Percentiles rank a stretch among this genome's conserved stretches.
Evolutionary conservation across 345 rosid species (phyloP).

Genomic region (Arabidopsis arenosa): DNA sequence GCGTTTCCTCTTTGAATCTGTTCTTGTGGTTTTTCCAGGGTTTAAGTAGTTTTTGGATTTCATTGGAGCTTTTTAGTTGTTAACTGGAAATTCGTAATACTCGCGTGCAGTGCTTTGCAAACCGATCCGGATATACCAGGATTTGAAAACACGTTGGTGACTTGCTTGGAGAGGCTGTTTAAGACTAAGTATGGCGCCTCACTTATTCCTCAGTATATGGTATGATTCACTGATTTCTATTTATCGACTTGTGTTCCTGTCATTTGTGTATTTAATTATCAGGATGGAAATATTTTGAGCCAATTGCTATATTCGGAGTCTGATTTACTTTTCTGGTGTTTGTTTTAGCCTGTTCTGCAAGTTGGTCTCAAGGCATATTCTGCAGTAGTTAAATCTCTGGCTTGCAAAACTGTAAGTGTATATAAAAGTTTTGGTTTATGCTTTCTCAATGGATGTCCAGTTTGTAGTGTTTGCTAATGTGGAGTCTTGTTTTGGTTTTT

Average conservation of each 20-base stretch:
- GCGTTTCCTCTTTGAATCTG: not conserved
- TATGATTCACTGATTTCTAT: conserved; percentile 34
- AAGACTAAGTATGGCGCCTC: conserved; percentile 78
- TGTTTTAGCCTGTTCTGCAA: conserved; percentile 67
- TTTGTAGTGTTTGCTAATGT: conserved; percentile 23
- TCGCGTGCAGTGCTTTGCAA: conserved; percentile 68
- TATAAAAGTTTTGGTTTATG: not conserved
- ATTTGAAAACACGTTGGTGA: conserved; percentile 56
- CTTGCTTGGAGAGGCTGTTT: conserved; percentile 76
- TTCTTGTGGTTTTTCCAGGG: not conserved
- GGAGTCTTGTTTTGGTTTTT: conserved; percentile 7
- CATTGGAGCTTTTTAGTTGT: not conserved
- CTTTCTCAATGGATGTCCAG: not conserved
- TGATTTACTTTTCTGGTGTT: conserved; percentile 22
- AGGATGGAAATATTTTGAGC: not conserved
- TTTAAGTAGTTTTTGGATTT: not conserved
- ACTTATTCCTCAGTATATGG: conserved; percentile 79
- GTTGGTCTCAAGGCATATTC: conserved; percentile 76
- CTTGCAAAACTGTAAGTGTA: conserved; percentile 81
- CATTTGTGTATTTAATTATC: not conserved
- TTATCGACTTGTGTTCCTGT: not conserved
- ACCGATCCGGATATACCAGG: conserved; percentile 62
- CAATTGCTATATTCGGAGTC: conserved; percentile 13
- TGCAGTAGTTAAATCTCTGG: conserved; percentile 58
- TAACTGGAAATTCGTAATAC: not conserved